These are phyloP conservation scores for Globisporangium takayamanum DNA, from an alignment of 352 stramenopile species.

Conservation along the genomic window DNA sequence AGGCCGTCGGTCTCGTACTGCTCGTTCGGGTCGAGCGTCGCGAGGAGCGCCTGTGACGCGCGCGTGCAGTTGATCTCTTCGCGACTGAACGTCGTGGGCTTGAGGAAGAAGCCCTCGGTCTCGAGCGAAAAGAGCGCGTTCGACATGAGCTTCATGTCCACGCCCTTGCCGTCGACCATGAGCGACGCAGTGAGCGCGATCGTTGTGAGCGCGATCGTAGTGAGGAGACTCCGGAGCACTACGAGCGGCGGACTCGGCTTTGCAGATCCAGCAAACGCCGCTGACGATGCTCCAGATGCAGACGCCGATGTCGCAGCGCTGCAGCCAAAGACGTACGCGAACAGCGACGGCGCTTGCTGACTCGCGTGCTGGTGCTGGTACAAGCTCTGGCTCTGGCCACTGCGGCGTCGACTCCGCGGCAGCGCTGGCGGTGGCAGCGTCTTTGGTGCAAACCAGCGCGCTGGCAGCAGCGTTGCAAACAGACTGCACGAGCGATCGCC, in stretches of 20 bases:
- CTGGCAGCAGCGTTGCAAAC: conserved; percentile 36
- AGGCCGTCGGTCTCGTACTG: conserved; percentile 33
- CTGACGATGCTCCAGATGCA: conserved; percentile 3
- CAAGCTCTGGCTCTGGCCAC: conserved; percentile 13
- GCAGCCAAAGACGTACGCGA: conserved; percentile 11
- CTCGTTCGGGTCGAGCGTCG: conserved; percentile 39
- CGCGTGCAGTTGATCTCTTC: conserved; percentile 61
- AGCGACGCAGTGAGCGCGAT: conserved; percentile 40
- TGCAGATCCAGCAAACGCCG: conserved; percentile 17
- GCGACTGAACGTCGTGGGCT: conserved; percentile 23
- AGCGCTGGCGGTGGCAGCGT: not conserved
- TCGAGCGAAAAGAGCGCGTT: conserved; percentile 63
- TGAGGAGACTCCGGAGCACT: conserved; percentile 22
- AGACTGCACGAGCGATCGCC: conserved; percentile 9
- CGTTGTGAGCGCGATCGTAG: conserved; percentile 18
- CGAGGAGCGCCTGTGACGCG: conserved; percentile 38
- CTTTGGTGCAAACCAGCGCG: conserved; percentile 27
- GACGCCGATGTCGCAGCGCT: conserved; percentile 5
- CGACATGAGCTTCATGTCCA: conserved; percentile 71
- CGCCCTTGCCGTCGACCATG: conserved; percentile 31
- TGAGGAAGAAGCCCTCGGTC: conserved; percentile 46
- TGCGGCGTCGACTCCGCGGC: conserved; percentile 9
- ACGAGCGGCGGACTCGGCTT: conserved; percentile 13
- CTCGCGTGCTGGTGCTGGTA: conserved; percentile 8
- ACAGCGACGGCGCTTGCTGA: conserved; percentile 2